These are phyloP conservation scores for Takashimella koratensis DNA, from an alignment of 1,284 basidiomycete species.

Conservation along the genomic window DNA sequence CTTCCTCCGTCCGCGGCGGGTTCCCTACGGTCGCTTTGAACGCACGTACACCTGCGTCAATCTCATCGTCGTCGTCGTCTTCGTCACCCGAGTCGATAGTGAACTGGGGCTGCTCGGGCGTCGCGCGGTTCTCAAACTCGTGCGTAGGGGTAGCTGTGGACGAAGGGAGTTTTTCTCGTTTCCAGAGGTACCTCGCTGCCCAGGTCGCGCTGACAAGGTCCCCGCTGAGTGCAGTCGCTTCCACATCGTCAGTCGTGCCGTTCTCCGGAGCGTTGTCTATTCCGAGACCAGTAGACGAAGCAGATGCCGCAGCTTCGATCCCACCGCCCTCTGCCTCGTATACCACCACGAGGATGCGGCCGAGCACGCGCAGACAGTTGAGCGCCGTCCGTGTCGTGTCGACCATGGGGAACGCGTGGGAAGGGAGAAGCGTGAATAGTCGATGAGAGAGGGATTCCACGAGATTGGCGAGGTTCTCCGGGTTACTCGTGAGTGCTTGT, in stretches of 20 bases:
- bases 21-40: slow-evolving; percentile 35
- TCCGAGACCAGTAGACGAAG: slow-evolving; percentile 48
- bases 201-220: background rate
- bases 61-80: slow-evolving; percentile 49
- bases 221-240: background rate
- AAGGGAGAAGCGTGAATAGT: slow-evolving; percentile 73
- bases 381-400: slow-evolving; percentile 74
- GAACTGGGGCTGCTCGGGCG: slow-evolving; percentile 60
- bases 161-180: background rate
- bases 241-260: background rate
- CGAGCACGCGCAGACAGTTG: slow-evolving; percentile 80
- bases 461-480: slow-evolving; percentile 78
- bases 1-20: slow-evolving; percentile 27
- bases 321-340: slow-evolving; percentile 76
- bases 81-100: slow-evolving; percentile 72
- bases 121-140: slow-evolving; percentile 55
- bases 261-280: background rate
- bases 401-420: slow-evolving; percentile 68
- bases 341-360: slow-evolving; percentile 78
- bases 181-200: background rate
- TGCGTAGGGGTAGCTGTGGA: background rate
- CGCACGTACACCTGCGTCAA: slow-evolving; percentile 63
- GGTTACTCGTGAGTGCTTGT: slow-evolving; percentile 70
- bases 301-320: slow-evolving; percentile 49
- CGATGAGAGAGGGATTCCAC: slow-evolving; percentile 68